phyloP scores from a whole-genome alignment of 805 yeast species.

The Diddensiella santjacobensis region DNA sequence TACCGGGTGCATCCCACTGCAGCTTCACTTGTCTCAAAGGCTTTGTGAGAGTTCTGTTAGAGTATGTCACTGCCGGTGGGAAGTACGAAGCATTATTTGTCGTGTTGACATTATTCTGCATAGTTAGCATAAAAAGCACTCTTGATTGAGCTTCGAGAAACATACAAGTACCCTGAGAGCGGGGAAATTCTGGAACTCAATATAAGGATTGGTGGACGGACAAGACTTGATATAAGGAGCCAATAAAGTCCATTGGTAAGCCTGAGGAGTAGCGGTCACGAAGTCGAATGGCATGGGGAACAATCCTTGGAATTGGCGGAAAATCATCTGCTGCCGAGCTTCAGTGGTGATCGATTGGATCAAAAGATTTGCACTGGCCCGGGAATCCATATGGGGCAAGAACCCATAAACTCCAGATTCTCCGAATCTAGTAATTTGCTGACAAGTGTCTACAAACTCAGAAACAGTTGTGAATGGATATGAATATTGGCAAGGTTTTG shows the following conservation, averaged over 20 bases:
- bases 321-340: conserved; percentile 3
- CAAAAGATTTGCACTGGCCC: conserved; percentile 1
- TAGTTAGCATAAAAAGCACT: not conserved
- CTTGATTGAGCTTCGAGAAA: too few species aligned
- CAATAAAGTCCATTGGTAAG: conserved; percentile 4
- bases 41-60: conserved; percentile 1
- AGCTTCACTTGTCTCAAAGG: not conserved
- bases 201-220: conserved; percentile 1
- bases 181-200: conserved; percentile 5
- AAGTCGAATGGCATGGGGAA: conserved; percentile 2
- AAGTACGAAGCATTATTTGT: conserved; percentile 4
- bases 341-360: conserved; percentile 1
- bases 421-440: not conserved
- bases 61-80: conserved; percentile 1
- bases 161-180: not conserved
- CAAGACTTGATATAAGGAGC: conserved; percentile 4
- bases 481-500: not conserved
- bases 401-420: conserved; percentile 6
- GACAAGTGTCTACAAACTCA: conserved; percentile 2
- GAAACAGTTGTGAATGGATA: conserved; percentile 3
- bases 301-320: conserved; percentile 4
- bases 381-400: conserved; percentile 3
- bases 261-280: not conserved
- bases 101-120: not conserved
- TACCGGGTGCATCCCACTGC: conserved; percentile 3